Percentiles rank a stretch among this genome's conserved stretches.
These are phyloP conservation scores for Elsinoe necatrix DNA, from an alignment of 2,329 filamentous ascomycete species.

Conservation along the genomic window DNA sequence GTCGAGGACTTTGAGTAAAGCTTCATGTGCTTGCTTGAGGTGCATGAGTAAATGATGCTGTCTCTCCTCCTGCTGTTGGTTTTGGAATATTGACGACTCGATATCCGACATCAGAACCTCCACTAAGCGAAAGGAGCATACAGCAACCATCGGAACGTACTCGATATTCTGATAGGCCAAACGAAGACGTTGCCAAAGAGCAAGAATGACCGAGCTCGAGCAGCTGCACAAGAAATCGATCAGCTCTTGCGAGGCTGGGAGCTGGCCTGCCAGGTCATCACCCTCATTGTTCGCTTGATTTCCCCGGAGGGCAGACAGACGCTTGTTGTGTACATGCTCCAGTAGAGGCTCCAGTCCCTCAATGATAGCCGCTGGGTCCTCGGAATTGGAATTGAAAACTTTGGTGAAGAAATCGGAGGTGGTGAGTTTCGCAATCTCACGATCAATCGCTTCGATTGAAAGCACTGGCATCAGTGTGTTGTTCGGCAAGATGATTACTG, in stretches of 20 bases:
- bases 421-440: conserved; percentile 83
- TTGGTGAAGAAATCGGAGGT: conserved; percentile 95
- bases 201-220: conserved; percentile 72
- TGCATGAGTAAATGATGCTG: conserved; percentile 63
- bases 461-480: conserved; percentile 84
- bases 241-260: conserved; percentile 55
- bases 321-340: conserved; percentile 51
- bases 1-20: conserved; percentile 63
- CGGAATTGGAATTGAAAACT: conserved; percentile 74
- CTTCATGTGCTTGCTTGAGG: conserved; percentile 69
- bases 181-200: conserved; percentile 83
- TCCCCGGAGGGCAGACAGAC: background rate
- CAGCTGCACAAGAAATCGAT: conserved; percentile 76
- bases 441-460: conserved; percentile 72
- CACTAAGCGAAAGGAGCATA: conserved; percentile 76
- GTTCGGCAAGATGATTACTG: conserved; percentile 60
- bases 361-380: conserved; percentile 75
- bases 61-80: conserved; percentile 54
- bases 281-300: background rate
- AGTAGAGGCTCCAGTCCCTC: conserved; percentile 88
- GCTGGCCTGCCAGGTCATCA: background rate
- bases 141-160: conserved; percentile 80
- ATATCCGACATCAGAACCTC: conserved; percentile 71
- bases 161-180: conserved; percentile 80
- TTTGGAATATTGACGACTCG: conserved; percentile 49